Evolutionary conservation across 2,329 filamentous ascomycete genomes (phyloP).

Genomic region (Phialocephala subalpina): DNA sequence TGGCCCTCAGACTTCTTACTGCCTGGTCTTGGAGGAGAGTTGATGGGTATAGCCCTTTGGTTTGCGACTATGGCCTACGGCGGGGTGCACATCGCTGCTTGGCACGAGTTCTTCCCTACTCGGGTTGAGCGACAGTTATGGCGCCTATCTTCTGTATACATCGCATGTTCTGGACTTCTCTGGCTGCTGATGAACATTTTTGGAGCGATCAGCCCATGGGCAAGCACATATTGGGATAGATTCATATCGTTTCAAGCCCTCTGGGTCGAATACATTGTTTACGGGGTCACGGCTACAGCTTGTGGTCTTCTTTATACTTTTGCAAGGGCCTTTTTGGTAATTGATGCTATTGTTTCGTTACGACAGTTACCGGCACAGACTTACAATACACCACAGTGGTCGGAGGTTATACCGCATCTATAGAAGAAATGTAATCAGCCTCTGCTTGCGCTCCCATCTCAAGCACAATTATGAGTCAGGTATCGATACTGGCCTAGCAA

Average conservation of each 20-base stretch:
- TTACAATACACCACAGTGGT: neutral
- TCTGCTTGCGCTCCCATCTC: no score
- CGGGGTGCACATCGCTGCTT: conserved; percentile 25
- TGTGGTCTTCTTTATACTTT: conserved; percentile 11
- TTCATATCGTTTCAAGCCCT: conserved; percentile 14
- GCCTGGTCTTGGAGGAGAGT: conserved; percentile 21
- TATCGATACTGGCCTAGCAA: no score
- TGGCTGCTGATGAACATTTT: conserved; percentile 3
- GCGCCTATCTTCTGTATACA: conserved; percentile 21
- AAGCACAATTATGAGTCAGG: no score
- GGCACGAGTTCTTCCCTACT: conserved; percentile 28
- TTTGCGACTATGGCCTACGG: conserved; percentile 26
- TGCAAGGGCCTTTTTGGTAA: neutral
- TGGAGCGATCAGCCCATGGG: neutral
- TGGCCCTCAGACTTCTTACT: conserved; percentile 24
- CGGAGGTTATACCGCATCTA: neutral
- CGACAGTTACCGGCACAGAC: neutral
- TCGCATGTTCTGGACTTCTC: conserved; percentile 17
- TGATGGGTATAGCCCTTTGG: conserved; percentile 25
- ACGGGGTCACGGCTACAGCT: conserved; percentile 12
- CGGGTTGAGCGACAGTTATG: conserved; percentile 19
- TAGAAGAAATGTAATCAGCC: neutral
- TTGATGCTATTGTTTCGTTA: neutral
- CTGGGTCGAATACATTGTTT: conserved; percentile 16
- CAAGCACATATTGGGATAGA: conserved; percentile 16